phyloP scores from a whole-genome alignment of 306 rosid genomes.

The Amphicarpaea edgeworthii region DNA sequence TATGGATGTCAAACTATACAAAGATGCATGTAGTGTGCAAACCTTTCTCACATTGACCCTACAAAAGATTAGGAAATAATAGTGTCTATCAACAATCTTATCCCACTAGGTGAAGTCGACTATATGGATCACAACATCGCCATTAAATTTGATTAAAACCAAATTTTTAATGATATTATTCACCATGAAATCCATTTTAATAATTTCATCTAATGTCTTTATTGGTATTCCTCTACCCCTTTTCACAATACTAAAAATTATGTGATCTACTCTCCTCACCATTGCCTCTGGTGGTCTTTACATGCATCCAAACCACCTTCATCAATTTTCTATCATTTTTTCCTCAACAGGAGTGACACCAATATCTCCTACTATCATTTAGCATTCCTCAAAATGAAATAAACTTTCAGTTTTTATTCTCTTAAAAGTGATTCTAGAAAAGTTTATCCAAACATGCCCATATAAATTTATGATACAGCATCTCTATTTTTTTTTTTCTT shows the following conservation, averaged over 20 bases:
- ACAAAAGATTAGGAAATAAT: background rate
- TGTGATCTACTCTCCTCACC: background rate
- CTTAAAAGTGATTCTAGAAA: no score
- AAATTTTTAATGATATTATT: no score
- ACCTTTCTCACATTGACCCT: background rate
- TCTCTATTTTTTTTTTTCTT: background rate
- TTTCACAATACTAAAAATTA: background rate
- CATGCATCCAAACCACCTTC: background rate
- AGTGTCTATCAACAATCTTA: background rate
- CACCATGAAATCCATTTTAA: no score
- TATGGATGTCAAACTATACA: conserved; percentile 4
- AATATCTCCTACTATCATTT: background rate
- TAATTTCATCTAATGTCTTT: background rate
- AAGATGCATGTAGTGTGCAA: conserved; percentile 9
- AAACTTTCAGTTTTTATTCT: no score
- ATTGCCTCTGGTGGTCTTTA: background rate
- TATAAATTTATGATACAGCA: background rate
- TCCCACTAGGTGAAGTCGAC: background rate
- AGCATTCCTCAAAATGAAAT: no score
- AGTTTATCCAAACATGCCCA: no score
- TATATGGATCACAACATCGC: background rate
- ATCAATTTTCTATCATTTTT: background rate
- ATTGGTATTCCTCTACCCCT: background rate
- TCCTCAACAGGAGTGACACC: background rate
- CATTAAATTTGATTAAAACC: background rate